Conservation (phyloP, 257 asterid genomes). For the Solanum bukasovii region DNA sequence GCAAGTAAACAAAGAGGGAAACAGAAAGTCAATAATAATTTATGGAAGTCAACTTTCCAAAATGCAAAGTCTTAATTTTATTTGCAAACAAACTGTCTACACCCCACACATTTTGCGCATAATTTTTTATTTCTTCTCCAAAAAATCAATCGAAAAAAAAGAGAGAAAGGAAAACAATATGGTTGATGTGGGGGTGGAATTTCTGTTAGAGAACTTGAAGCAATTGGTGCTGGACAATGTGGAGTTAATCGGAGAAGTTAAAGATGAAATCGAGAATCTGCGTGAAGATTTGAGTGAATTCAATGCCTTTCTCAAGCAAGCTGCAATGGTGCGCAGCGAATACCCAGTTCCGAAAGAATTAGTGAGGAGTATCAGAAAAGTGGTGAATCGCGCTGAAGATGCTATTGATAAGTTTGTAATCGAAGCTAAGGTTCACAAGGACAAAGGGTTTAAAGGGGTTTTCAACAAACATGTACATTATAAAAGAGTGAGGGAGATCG, state of each 20-base stretch:
- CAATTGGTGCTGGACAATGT: constrained; percentile 4
- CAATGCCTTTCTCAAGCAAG: background rate
- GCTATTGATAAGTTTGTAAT: constrained; percentile 8
- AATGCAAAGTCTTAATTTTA: too few species aligned
- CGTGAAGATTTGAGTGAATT: background rate
- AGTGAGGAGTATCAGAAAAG: background rate
- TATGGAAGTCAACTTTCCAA: background rate
- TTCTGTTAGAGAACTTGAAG: constrained; percentile 12
- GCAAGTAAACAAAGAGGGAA: background rate
- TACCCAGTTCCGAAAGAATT: background rate
- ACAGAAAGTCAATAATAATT: background rate
- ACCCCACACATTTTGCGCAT: background rate
- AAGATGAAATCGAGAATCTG: background rate
- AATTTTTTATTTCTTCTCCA: background rate
- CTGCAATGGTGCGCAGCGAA: background rate
- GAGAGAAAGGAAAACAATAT: background rate
- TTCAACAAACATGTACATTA: background rate
- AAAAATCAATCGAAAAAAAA: background rate
- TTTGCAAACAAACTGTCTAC: background rate
- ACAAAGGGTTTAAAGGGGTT: background rate
- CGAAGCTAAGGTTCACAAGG: background rate
- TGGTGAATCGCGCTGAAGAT: constrained; percentile 15
- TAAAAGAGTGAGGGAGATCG: background rate
- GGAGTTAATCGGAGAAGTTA: background rate
- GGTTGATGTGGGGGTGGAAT: background rate